Evolutionary conservation across 257 asterid species (phyloP).

Genomic region (Linderniella brevidens): DNA sequence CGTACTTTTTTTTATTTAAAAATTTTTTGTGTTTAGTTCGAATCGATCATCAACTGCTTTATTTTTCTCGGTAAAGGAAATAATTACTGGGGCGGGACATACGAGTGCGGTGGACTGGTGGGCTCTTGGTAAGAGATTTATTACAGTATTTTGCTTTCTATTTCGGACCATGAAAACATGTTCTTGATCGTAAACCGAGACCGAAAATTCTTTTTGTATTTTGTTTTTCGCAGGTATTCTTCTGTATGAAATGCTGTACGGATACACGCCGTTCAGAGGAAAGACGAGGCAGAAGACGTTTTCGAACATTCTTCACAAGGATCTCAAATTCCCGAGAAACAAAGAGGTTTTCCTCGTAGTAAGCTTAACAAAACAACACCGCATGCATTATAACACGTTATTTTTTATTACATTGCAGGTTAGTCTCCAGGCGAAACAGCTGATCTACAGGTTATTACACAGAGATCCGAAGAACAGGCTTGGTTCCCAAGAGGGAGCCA

Average conservation of each 20-base stretch:
- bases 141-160: too few species aligned
- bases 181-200: too few species aligned
- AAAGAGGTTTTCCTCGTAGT: conserved; percentile 37
- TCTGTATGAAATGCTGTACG: conserved; percentile 82
- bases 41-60: too few species aligned
- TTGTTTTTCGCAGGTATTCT: conserved; percentile 49
- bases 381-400: not conserved
- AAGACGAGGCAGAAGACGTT: conserved; percentile 98
- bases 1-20: conserved; percentile 16
- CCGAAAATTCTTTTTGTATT: too few species aligned
- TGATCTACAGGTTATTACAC: conserved; percentile 67
- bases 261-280: conserved; percentile 94
- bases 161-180: too few species aligned
- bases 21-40: not conserved
- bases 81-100: conserved; percentile 90
- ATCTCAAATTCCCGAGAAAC: conserved; percentile 70
- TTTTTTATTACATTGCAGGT: conserved; percentile 21
- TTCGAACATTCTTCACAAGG: conserved; percentile 76
- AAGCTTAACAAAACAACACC: conserved; percentile 3
- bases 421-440: conserved; percentile 78
- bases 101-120: conserved; percentile 99
- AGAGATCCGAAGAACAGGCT: conserved; percentile 92
- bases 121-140: conserved; percentile 76
- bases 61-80: conserved; percentile 35
- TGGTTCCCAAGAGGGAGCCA: conserved; percentile 86